Evolutionary conservation across 2,329 filamentous ascomycete genomes (phyloP).

Genomic region (Penicillium sp.): DNA sequence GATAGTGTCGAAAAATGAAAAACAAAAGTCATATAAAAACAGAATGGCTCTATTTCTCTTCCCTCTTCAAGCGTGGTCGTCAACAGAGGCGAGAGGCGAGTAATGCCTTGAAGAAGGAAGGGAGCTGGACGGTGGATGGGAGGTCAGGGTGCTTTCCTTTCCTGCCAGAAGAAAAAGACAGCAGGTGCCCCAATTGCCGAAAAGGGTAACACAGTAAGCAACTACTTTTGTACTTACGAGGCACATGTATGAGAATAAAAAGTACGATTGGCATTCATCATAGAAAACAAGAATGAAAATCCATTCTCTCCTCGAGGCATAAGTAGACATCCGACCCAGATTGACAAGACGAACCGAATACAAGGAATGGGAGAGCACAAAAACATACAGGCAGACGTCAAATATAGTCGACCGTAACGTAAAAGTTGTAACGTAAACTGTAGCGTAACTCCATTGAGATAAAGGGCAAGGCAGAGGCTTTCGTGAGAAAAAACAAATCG

Average conservation of each 20-base stretch:
- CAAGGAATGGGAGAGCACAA: background rate
- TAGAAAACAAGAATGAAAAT: background rate
- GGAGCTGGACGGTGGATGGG: background rate
- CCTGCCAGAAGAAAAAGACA: background rate
- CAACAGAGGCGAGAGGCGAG: too few species aligned
- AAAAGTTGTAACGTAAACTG: too few species aligned
- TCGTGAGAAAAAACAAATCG: constrained; percentile 6
- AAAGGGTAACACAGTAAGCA: background rate
- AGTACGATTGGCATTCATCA: background rate
- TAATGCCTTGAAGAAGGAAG: background rate
- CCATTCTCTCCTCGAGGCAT: background rate
- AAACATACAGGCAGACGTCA: background rate
- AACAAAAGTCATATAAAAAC: background rate
- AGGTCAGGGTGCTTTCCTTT: background rate
- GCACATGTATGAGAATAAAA: background rate
- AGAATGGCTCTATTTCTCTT: background rate
- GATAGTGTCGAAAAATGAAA: background rate
- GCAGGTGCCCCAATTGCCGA: background rate
- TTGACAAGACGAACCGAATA: background rate
- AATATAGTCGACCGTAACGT: too few species aligned
- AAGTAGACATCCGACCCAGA: background rate
- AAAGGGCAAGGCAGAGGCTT: background rate
- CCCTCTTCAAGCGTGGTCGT: too few species aligned
- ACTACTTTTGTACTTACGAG: too few species aligned
- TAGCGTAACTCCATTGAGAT: background rate